These are phyloP conservation scores for Melastoma candidum DNA, from an alignment of 441 rosid genomes.

Conservation along the genomic window DNA sequence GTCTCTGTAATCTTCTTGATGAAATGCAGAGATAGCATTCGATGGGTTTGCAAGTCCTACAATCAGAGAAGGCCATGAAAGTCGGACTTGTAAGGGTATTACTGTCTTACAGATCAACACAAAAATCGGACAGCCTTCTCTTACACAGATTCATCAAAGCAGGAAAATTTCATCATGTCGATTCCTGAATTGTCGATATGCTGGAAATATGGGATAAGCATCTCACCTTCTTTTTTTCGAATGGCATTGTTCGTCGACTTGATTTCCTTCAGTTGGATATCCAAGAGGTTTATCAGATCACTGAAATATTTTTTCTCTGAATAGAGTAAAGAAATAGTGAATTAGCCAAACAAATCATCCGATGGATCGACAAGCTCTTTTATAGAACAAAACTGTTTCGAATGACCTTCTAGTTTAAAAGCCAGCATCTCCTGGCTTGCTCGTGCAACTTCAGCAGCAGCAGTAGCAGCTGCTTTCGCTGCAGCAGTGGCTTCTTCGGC, in stretches of 20 bases:
- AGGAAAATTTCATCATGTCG: too few species aligned
- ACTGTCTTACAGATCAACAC: too few species aligned
- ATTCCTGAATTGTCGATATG: not conserved
- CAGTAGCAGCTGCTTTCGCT: slow-evolving; percentile 83
- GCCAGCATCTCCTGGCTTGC: slow-evolving; percentile 77
- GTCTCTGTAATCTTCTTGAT: slow-evolving; percentile 38
- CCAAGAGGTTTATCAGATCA: slow-evolving; percentile 36
- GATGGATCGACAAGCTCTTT: slow-evolving; percentile 4
- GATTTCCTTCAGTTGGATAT: slow-evolving; percentile 58
- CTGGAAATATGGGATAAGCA: not conserved
- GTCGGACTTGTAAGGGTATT: not conserved
- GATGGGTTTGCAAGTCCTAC: slow-evolving; percentile 41
- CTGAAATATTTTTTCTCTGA: slow-evolving; percentile 44
- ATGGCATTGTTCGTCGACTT: slow-evolving; percentile 48
- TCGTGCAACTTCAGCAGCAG: slow-evolving; percentile 85
- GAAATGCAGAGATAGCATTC: slow-evolving; percentile 27
- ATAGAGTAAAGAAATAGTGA: slow-evolving; percentile 6
- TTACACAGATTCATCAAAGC: too few species aligned
- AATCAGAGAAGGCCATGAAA: slow-evolving; percentile 11
- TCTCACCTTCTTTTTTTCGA: slow-evolving; percentile 53
- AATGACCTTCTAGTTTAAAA: slow-evolving; percentile 55
- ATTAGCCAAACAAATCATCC: not conserved
- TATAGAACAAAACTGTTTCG: not conserved
- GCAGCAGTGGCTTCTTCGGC: slow-evolving; percentile 93
- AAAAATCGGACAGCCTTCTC: too few species aligned